A percentile compares a stretch with the other conserved stretches of the same genome.
These are phyloP conservation scores for Aspergillus intermedius DNA, from an alignment of 2,329 filamentous ascomycete genomes.

Conservation along the genomic window DNA sequence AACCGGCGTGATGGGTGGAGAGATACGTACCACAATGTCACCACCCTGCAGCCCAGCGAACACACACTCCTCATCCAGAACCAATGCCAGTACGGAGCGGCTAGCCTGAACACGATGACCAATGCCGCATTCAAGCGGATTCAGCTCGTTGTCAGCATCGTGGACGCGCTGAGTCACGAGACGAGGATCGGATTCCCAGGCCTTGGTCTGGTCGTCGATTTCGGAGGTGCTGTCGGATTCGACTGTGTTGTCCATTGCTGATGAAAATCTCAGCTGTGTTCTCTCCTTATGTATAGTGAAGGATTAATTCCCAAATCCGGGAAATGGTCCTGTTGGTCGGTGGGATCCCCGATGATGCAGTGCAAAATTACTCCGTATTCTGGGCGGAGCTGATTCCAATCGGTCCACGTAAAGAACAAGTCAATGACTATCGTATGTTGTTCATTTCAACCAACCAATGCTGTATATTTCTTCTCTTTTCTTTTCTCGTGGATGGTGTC, in stretches of 20 bases:
- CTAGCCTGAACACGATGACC: constrained; percentile 38
- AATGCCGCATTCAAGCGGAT: constrained; percentile 31
- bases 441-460: no score
- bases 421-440: no score
- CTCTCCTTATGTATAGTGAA: not conserved
- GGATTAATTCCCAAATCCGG: no score
- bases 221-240: constrained; percentile 31
- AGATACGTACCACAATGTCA: constrained; percentile 64
- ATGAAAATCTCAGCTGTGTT: not conserved
- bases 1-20: not conserved
- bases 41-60: constrained; percentile 91
- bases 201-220: constrained; percentile 28
- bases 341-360: no score
- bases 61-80: constrained; percentile 70
- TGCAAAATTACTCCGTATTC: no score
- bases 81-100: constrained; percentile 60
- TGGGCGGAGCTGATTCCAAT: no score
- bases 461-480: no score
- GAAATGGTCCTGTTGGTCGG: no score
- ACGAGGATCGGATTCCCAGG: constrained; percentile 25
- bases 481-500: no score
- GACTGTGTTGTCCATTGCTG: constrained; percentile 27
- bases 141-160: constrained; percentile 13
- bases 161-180: constrained; percentile 13
- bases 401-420: no score